phyloP scores from a whole-genome alignment of 305 asterid genomes.

The Fraxinus platypoda region DNA sequence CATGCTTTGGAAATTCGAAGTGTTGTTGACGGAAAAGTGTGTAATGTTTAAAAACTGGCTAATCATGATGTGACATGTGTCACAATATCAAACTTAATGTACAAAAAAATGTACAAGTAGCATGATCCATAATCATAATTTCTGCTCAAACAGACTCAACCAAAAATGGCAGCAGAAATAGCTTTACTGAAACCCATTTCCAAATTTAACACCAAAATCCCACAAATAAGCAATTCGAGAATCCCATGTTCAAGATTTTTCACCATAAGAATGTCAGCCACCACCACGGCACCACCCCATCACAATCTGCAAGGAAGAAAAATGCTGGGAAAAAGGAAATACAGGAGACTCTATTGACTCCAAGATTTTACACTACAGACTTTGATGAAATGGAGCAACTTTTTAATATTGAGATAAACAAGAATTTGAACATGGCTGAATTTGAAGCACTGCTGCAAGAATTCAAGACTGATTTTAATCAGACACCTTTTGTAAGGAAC shows the following conservation, averaged over 20 bases:
- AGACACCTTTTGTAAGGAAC: slow-evolving; percentile 84
- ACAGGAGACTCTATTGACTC: slow-evolving; percentile 69
- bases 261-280: slow-evolving; percentile 54
- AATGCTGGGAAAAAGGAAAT: slow-evolving; percentile 54
- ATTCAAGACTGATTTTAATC: slow-evolving; percentile 88
- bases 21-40: too few relatives aligned
- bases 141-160: neutral
- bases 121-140: neutral
- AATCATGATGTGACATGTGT: too few relatives aligned
- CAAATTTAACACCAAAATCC: slow-evolving; percentile 42
- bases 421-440: slow-evolving; percentile 71
- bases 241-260: slow-evolving; percentile 27
- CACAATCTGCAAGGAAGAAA: slow-evolving; percentile 42
- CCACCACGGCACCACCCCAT: slow-evolving; percentile 42
- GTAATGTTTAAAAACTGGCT: too few relatives aligned
- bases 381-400: slow-evolving; percentile 95
- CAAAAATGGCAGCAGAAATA: slow-evolving; percentile 65
- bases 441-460: slow-evolving; percentile 81
- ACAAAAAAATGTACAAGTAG: too few relatives aligned
- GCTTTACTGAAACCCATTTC: slow-evolving; percentile 62
- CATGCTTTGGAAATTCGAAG: too few relatives aligned
- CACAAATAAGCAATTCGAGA: slow-evolving; percentile 37
- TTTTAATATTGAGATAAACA: slow-evolving; percentile 86
- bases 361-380: slow-evolving; percentile 91
- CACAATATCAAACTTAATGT: too few relatives aligned